Evolutionary conservation across 2,329 filamentous ascomycete species (phyloP).

Genomic region (Botrytis tulipae): DNA sequence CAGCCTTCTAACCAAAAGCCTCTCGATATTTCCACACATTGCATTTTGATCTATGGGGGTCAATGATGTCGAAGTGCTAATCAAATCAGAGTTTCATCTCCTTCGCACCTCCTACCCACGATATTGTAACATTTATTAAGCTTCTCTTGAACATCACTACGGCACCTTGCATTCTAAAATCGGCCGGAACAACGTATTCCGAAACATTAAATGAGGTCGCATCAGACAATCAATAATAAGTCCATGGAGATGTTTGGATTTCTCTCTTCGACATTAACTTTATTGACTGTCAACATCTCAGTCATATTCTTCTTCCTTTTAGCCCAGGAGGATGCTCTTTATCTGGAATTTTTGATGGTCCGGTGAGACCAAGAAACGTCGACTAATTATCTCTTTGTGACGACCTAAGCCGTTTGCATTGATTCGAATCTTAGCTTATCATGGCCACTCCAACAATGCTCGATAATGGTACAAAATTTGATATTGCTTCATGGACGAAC

Average conservation of each 20-base stretch:
- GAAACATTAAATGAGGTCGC: background rate
- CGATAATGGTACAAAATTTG: constrained; percentile 38
- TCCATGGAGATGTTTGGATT: background rate
- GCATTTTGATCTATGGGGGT: background rate
- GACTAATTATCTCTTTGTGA: constrained; percentile 19
- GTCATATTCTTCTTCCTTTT: background rate
- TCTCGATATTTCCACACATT: background rate
- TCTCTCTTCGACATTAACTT: background rate
- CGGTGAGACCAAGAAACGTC: constrained; percentile 18
- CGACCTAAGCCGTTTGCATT: constrained; percentile 7
- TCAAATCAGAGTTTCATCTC: background rate
- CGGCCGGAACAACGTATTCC: constrained; percentile 10
- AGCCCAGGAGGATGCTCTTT: constrained; percentile 16
- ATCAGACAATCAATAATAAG: background rate
- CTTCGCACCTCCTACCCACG: background rate
- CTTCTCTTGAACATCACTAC: background rate
- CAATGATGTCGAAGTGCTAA: background rate
- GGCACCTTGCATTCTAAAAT: background rate
- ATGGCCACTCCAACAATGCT: constrained; percentile 32
- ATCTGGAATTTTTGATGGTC: constrained; percentile 13
- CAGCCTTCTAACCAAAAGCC: background rate
- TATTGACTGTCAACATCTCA: background rate
- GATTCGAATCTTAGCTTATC: background rate
- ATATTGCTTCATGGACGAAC: constrained; percentile 55
- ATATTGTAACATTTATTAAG: background rate